A percentile compares a stretch with the other conserved stretches of the same genome.
Evolutionary conservation across 108 stramenopile species (phyloP).

Genomic region (Aurantiochytrium sp.): DNA sequence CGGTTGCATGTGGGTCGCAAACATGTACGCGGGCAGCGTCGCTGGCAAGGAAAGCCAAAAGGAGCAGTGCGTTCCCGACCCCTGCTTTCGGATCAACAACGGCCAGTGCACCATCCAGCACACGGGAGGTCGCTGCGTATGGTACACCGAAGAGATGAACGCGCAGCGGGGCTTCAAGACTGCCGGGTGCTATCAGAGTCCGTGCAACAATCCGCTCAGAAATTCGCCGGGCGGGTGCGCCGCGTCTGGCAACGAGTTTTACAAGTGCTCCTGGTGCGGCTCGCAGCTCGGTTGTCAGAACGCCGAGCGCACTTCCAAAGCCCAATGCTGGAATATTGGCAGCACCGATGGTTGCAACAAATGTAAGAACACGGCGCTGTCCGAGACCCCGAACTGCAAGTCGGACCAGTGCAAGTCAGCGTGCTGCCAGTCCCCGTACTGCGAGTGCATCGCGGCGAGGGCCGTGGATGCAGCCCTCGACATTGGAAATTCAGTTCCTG

Average conservation of each 20-base stretch:
- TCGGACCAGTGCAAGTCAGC: neutral
- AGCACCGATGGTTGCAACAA: neutral
- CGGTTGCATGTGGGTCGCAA: slow-evolving; percentile 25
- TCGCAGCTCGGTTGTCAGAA: neutral
- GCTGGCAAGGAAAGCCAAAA: neutral
- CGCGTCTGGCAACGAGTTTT: neutral
- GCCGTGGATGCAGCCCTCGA: neutral
- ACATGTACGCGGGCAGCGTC: neutral
- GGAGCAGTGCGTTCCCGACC: neutral
- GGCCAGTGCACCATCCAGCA: slow-evolving; percentile 25
- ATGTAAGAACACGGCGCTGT: neutral
- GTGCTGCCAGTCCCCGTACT: neutral
- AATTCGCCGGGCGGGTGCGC: neutral
- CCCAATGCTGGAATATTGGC: slow-evolving; percentile 23
- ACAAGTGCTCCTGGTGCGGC: neutral
- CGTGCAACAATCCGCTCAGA: neutral
- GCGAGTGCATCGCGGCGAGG: neutral
- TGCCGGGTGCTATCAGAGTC: slow-evolving; percentile 16
- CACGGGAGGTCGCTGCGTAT: slow-evolving; percentile 11
- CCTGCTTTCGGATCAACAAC: slow-evolving; percentile 14
- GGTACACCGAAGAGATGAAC: neutral
- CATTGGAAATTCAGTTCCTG: neutral
- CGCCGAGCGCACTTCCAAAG: neutral
- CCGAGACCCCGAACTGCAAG: neutral
- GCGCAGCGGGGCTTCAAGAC: neutral